phyloP scores from a whole-genome alignment of 768 basidiomycete species.

The Lepiota venenata region DNA sequence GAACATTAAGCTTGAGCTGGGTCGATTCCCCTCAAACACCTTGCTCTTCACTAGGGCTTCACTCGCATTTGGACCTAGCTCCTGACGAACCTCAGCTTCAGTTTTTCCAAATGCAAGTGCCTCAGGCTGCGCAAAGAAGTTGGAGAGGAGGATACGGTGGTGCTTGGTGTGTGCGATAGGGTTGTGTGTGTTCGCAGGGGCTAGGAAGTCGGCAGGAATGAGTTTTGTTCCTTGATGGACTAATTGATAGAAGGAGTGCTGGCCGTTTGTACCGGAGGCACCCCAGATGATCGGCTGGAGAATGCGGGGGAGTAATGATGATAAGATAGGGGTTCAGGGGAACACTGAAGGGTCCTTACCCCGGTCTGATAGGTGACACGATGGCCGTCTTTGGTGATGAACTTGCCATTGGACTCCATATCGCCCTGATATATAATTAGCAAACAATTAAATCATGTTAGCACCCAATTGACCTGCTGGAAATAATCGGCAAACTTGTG shows the following conservation, averaged over 20 bases:
- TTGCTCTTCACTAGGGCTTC: constrained; percentile 93
- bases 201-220: constrained; percentile 90
- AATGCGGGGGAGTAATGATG: not conserved
- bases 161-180: constrained; percentile 85
- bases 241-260: constrained; percentile 99
- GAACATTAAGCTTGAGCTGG: constrained; percentile 96
- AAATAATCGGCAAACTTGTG: constrained; percentile 99
- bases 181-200: constrained; percentile 87
- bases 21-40: constrained; percentile 96
- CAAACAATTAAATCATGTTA: not conserved
- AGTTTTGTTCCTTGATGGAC: constrained; percentile 93
- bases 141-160: constrained; percentile 95
- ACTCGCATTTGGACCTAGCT: constrained; percentile 65
- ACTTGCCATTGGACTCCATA: constrained; percentile 99
- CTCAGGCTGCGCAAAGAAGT: constrained; percentile 98
- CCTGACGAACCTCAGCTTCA: constrained; percentile 78
- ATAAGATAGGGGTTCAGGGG: not conserved
- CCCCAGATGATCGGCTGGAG: constrained; percentile 97
- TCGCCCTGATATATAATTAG: constrained; percentile 58
- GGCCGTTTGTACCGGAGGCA: constrained; percentile 96
- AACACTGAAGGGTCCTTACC: constrained; percentile 41
- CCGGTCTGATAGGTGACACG: constrained; percentile 97
- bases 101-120: constrained; percentile 98
- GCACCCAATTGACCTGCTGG: constrained; percentile 65
- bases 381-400: constrained; percentile 88